phyloP scores from a whole-genome alignment of 768 basidiomycete genomes.

The Lactarius psammicola region DNA sequence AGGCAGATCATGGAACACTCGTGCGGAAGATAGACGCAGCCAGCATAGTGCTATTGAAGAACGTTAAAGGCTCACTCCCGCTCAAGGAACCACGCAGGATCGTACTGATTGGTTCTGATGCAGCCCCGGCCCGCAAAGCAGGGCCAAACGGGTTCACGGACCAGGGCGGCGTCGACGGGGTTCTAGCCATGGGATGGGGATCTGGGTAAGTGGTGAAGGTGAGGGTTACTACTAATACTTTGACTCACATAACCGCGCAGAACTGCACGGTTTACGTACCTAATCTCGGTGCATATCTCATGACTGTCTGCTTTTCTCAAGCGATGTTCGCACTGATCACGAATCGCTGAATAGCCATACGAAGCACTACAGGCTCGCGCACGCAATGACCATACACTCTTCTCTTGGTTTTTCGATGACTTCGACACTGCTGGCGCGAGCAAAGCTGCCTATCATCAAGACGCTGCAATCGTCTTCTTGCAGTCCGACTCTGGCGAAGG shows the following conservation, averaged over 20 bases:
- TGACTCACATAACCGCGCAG: constrained; percentile 33
- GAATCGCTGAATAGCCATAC: constrained; percentile 50
- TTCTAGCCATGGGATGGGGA: constrained; percentile 94
- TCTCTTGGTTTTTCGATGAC: constrained; percentile 71
- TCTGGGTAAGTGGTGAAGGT: constrained; percentile 46
- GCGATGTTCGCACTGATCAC: not conserved
- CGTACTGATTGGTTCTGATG: constrained; percentile 58
- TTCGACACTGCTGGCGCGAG: constrained; percentile 54
- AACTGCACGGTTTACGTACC: constrained; percentile 74
- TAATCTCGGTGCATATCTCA: constrained; percentile 56
- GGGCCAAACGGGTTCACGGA: constrained; percentile 52
- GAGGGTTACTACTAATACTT: constrained; percentile 15
- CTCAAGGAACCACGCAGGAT: constrained; percentile 57
- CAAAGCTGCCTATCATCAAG: constrained; percentile 46
- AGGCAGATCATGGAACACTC: constrained; percentile 64
- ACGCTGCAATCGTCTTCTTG: constrained; percentile 54
- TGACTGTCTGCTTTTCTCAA: not conserved
- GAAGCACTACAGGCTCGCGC: constrained; percentile 79
- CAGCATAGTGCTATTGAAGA: constrained; percentile 76
- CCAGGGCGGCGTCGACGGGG: constrained; percentile 47
- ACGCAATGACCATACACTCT: constrained; percentile 57
- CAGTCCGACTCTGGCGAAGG: constrained; percentile 37
- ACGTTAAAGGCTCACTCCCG: constrained; percentile 54
- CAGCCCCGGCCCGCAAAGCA: constrained; percentile 39
- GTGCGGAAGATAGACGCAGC: constrained; percentile 74